Percentiles rank a stretch among this genome's conserved stretches.
Conservation (phyloP, 1,139 yeast species). For the Pichia inconspicua region DNA sequence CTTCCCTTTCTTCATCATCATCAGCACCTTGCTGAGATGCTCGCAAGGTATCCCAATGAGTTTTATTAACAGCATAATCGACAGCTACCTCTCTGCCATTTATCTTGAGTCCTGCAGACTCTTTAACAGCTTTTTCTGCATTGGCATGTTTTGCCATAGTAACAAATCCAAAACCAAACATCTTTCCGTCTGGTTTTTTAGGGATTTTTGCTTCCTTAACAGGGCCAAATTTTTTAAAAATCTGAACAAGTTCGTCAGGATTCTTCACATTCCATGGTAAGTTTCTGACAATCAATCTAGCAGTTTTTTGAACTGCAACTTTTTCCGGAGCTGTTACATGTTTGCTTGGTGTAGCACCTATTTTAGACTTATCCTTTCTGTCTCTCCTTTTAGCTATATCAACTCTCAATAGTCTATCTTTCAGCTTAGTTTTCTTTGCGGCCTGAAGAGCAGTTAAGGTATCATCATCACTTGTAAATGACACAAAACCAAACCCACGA, state of each 20-base stretch:
- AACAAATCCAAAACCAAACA: slow-evolving; percentile 94
- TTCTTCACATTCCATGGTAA: slow-evolving; percentile 94
- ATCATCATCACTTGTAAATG: slow-evolving; percentile 81
- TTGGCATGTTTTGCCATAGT: slow-evolving; percentile 75
- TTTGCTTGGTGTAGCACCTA: not conserved
- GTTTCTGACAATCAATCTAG: slow-evolving; percentile 81
- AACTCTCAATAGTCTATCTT: slow-evolving; percentile 60
- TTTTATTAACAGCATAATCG: slow-evolving; percentile 85
- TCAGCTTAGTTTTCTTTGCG: slow-evolving; percentile 55
- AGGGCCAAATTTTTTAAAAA: slow-evolving; percentile 74
- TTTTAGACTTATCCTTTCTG: slow-evolving; percentile 31
- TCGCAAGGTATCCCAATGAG: slow-evolving; percentile 59
- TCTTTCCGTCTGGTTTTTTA: slow-evolving; percentile 75
- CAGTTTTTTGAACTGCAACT: slow-evolving; percentile 30
- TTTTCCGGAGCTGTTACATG: slow-evolving; percentile 14
- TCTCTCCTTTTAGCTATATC: slow-evolving; percentile 92
- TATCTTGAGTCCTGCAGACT: slow-evolving; percentile 63
- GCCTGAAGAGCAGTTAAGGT: slow-evolving; percentile 67
- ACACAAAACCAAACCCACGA: slow-evolving; percentile 93
- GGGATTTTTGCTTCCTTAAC: slow-evolving; percentile 90
- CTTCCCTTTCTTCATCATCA: slow-evolving; percentile 27
- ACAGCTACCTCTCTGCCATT: slow-evolving; percentile 92
- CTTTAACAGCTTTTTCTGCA: slow-evolving; percentile 79
- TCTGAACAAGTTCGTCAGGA: slow-evolving; percentile 59
- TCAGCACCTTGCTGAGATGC: slow-evolving; percentile 36